Evolutionary conservation across 371 early-diverging fungal genomes (phyloP).

Genomic region (Capillidium heterosporum): DNA sequence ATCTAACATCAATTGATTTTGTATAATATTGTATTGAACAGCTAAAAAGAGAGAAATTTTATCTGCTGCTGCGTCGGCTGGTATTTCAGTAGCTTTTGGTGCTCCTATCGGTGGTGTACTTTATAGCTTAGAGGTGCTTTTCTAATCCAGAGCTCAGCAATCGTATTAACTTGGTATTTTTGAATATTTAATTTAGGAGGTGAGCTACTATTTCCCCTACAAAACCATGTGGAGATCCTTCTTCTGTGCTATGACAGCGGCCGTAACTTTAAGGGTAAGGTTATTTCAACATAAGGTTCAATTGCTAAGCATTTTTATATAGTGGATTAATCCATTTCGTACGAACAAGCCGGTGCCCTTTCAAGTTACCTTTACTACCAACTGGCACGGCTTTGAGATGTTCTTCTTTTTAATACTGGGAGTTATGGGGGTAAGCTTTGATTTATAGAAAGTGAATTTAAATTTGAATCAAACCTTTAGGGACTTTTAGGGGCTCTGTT

Average conservation of each 20-base stretch:
- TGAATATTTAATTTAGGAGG: constrained; percentile 20
- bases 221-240: constrained; percentile 71
- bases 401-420: constrained; percentile 76
- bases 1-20: not conserved
- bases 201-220: constrained; percentile 65
- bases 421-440: constrained; percentile 54
- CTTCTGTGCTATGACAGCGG: constrained; percentile 62
- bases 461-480: constrained; percentile 14
- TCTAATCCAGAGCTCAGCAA: not conserved
- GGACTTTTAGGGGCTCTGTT: constrained; percentile 81
- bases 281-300: not conserved
- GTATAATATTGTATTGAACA: constrained; percentile 6
- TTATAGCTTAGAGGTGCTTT: constrained; percentile 42
- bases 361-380: constrained; percentile 51
- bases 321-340: constrained; percentile 55
- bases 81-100: constrained; percentile 68
- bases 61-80: constrained; percentile 66
- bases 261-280: constrained; percentile 39
- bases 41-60: constrained; percentile 59
- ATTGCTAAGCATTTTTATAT: not conserved
- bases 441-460: not conserved
- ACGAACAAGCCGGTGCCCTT: constrained; percentile 64
- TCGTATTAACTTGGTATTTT: not conserved
- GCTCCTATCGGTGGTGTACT: constrained; percentile 79
- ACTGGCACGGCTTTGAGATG: constrained; percentile 67